phyloP scores from a whole-genome alignment of 2,329 filamentous ascomycete species.

The Cryphonectria naterciae region DNA sequence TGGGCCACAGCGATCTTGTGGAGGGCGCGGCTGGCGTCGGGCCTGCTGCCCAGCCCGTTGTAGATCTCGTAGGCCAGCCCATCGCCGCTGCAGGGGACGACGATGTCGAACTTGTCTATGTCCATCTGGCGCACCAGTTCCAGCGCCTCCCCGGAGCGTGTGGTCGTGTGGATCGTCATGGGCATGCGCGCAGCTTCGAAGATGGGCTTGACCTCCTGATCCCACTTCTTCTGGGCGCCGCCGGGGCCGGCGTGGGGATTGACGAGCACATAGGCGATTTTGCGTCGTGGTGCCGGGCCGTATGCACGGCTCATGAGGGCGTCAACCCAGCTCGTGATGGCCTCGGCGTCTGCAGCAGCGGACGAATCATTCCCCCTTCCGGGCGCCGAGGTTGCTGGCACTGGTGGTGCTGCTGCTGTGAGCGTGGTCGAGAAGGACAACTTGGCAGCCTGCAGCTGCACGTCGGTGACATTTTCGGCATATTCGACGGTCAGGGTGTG shows the following conservation, averaged over 20 bases:
- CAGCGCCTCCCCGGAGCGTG: conserved; percentile 74
- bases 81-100: conserved; percentile 90
- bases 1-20: conserved; percentile 80
- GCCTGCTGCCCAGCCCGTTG: conserved; percentile 81
- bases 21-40: conserved; percentile 76
- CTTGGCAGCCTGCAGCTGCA: conserved; percentile 61
- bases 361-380: conserved; percentile 34
- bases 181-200: conserved; percentile 80
- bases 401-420: too few species aligned
- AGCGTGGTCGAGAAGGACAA: conserved; percentile 55
- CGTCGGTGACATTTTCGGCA: conserved; percentile 63
- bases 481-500: conserved; percentile 72
- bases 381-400: neutral
- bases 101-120: conserved; percentile 78
- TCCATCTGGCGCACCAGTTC: conserved; percentile 78
- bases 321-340: conserved; percentile 63
- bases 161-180: conserved; percentile 74
- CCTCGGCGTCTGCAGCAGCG: conserved; percentile 41
- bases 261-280: conserved; percentile 83
- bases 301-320: conserved; percentile 73
- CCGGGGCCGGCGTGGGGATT: conserved; percentile 92
- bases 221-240: conserved; percentile 72
- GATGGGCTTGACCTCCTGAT: conserved; percentile 76
- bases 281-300: conserved; percentile 66
- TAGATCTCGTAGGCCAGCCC: conserved; percentile 92